A percentile compares a stretch with the other conserved stretches of the same genome.
Conservation (phyloP, 2,329 filamentous ascomycete species). For the Capronia coronata region DNA sequence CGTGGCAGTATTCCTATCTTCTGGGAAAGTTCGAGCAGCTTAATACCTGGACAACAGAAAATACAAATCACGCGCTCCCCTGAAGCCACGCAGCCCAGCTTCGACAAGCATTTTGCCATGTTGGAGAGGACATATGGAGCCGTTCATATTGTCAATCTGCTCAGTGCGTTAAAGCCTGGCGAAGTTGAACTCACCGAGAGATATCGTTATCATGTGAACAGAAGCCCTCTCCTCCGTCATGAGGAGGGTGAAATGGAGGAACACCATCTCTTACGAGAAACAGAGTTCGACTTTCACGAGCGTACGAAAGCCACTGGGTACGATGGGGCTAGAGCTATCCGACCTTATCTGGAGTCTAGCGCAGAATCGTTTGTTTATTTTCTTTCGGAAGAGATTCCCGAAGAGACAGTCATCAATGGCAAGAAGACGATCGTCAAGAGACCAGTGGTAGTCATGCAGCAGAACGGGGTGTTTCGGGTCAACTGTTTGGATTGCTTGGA, state of each 20-base stretch:
- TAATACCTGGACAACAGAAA: slow-evolving; percentile 89
- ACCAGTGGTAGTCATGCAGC: slow-evolving; percentile 68
- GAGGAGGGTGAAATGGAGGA: slow-evolving; percentile 47
- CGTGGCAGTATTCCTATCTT: slow-evolving; percentile 92
- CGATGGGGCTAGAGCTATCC: slow-evolving; percentile 81
- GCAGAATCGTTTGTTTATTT: slow-evolving; percentile 91
- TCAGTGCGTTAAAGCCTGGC: slow-evolving; percentile 81
- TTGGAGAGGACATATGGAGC: slow-evolving; percentile 81
- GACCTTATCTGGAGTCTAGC: slow-evolving; percentile 67
- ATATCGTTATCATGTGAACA: slow-evolving; percentile 69
- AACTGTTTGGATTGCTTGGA: slow-evolving; percentile 96
- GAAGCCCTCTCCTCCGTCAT: slow-evolving; percentile 62
- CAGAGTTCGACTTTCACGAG: slow-evolving; percentile 94
- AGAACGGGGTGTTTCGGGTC: slow-evolving; percentile 90
- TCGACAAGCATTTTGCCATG: slow-evolving; percentile 90
- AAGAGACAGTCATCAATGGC: slow-evolving; percentile 36
- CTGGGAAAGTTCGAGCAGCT: slow-evolving; percentile 87
- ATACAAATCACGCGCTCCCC: slow-evolving; percentile 81
- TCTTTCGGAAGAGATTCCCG: slow-evolving; percentile 65
- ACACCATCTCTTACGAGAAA: slow-evolving; percentile 68
- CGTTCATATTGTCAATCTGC: slow-evolving; percentile 84
- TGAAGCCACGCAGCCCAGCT: slow-evolving; percentile 88
- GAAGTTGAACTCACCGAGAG: slow-evolving; percentile 76
- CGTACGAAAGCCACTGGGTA: slow-evolving; percentile 86
- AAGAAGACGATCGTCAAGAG: slow-evolving; percentile 37